Conservation (phyloP, 225 moss, liverwort and hornwort genomes). For the Physcomitrellopsis africana region DNA sequence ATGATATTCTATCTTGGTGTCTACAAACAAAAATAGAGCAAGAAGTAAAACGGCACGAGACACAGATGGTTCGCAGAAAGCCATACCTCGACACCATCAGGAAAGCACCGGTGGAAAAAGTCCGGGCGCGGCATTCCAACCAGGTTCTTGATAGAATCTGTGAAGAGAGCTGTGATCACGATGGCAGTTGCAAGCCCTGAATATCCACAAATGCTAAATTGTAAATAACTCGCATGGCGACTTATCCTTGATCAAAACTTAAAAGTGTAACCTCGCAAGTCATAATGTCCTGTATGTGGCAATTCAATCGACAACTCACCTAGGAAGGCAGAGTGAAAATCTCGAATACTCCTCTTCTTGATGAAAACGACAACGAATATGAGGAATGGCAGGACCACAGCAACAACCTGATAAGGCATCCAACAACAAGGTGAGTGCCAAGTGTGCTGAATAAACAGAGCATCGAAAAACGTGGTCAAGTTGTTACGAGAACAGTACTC, state of each 20-base stretch:
- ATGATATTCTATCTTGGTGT: neutral
- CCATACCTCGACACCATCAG: constrained; percentile 50
- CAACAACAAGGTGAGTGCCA: neutral
- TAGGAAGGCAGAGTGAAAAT: constrained; percentile 77
- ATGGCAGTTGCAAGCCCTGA: constrained; percentile 80
- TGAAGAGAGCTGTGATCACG: constrained; percentile 75
- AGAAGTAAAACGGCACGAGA: neutral
- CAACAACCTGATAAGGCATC: constrained; percentile 55
- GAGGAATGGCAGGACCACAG: constrained; percentile 53
- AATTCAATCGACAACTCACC: constrained; percentile 49
- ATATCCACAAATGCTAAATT: neutral
- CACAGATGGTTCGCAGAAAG: neutral
- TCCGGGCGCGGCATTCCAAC: constrained; percentile 87
- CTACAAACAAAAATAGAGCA: neutral
- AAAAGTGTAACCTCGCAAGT: neutral
- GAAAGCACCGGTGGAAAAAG: constrained; percentile 76
- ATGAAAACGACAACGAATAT: constrained; percentile 47
- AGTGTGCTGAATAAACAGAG: neutral
- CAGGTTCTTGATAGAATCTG: constrained; percentile 77
- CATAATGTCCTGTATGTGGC: neutral
- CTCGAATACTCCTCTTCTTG: constrained; percentile 57
- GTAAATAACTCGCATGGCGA: neutral
- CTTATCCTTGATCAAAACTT: neutral
- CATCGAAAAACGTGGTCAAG: neutral
- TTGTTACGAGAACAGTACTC: neutral